Conservation (phyloP, 2,329 filamentous ascomycete genomes). For the Sphaerulina populicola region DNA sequence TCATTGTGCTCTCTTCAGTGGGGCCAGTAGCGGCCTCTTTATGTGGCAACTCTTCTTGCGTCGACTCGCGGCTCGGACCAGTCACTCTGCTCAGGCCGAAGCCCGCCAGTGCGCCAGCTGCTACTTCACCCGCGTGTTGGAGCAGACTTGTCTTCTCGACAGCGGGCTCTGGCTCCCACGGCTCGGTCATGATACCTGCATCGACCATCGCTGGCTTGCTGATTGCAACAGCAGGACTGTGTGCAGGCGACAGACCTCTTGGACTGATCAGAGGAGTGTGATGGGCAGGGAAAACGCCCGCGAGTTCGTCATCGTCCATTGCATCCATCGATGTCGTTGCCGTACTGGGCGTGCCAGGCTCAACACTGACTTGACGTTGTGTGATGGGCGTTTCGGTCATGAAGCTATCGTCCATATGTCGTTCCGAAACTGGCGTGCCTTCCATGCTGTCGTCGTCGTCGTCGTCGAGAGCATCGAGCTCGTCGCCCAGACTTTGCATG, state of each 20-base stretch:
- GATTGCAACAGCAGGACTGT: neutral
- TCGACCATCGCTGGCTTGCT: constrained; percentile 46
- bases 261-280: constrained; percentile 4
- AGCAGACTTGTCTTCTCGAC: constrained; percentile 13
- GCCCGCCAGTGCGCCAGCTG: constrained; percentile 31
- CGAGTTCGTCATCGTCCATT: constrained; percentile 10
- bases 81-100: constrained; percentile 29
- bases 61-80: neutral
- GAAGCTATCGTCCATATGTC: constrained; percentile 12
- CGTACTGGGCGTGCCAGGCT: constrained; percentile 18
- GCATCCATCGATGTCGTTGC: constrained; percentile 11
- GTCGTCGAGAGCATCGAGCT: constrained; percentile 63
- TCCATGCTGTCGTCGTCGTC: constrained; percentile 49
- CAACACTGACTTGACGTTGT: constrained; percentile 35
- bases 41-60: neutral
- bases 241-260: neutral
- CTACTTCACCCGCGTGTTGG: constrained; percentile 26
- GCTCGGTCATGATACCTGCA: constrained; percentile 55
- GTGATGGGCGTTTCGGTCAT: constrained; percentile 19
- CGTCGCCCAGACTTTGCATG: constrained; percentile 75
- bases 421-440: constrained; percentile 28
- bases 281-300: constrained; percentile 3
- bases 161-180: constrained; percentile 40
- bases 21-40: neutral
- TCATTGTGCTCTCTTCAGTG: neutral